Percentiles rank a stretch among this genome's conserved stretches.
Evolutionary conservation across 108 stramenopile genomes (phyloP).

Genomic region (Nitzschia inconspicua): DNA sequence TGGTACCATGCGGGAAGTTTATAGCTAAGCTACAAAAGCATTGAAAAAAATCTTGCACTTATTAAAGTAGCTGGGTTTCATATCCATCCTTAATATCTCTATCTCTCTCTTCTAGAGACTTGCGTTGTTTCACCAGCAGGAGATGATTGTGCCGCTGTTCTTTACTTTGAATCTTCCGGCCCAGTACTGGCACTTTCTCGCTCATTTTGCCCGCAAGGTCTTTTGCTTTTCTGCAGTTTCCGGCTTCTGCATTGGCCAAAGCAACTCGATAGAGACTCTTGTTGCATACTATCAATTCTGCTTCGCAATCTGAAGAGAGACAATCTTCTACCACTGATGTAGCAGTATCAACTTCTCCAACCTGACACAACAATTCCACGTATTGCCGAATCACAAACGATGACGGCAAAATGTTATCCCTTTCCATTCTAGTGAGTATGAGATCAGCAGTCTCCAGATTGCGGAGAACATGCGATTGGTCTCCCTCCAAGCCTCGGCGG

Average conservation of each 20-base stretch:
- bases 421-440: slow-evolving; percentile 51
- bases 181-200: slow-evolving; percentile 20
- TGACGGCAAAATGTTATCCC: slow-evolving; percentile 36
- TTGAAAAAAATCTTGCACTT: no score
- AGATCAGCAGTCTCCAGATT: slow-evolving; percentile 23
- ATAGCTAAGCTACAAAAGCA: no score
- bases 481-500: background rate
- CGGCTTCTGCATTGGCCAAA: slow-evolving; percentile 19
- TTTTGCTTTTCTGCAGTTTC: slow-evolving; percentile 28
- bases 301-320: background rate
- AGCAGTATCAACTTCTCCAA: slow-evolving; percentile 35
- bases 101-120: no score
- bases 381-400: slow-evolving; percentile 40
- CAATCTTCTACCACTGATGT: slow-evolving; percentile 21
- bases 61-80: no score
- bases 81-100: no score
- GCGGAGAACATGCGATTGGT: slow-evolving; percentile 3
- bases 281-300: slow-evolving; percentile 10
- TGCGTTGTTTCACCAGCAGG: no score
- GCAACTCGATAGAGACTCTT: slow-evolving; percentile 32
- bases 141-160: slow-evolving; percentile 18
- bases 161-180: slow-evolving; percentile 17
- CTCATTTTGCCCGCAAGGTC: slow-evolving; percentile 10
- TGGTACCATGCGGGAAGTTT: slow-evolving; percentile 77
- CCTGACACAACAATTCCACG: slow-evolving; percentile 31